These are phyloP conservation scores for Serendipita sp. DNA, from an alignment of 768 basidiomycete genomes.

Conservation along the genomic window DNA sequence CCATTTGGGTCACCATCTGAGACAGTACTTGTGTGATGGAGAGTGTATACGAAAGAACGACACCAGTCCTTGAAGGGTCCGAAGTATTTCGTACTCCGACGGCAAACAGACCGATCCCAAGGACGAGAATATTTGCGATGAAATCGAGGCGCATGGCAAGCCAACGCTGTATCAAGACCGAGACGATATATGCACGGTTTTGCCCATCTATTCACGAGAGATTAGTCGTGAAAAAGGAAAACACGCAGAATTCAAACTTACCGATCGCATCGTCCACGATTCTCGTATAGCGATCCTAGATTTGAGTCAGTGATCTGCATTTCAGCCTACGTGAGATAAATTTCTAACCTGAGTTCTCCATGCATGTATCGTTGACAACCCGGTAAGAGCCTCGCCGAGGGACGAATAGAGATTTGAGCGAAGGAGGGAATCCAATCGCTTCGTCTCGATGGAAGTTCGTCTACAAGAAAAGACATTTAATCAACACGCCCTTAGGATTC, in stretches of 20 bases:
- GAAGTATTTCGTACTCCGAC: conserved; percentile 40
- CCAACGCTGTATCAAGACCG: conserved; percentile 24
- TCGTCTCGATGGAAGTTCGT: conserved; percentile 44
- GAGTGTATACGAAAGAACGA: conserved; percentile 40
- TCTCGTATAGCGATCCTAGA: conserved; percentile 31
- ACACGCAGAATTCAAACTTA: background rate
- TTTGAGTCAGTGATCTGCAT: background rate
- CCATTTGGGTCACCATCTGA: conserved; percentile 8
- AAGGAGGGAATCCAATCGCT: conserved; percentile 46
- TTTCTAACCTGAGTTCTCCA: conserved; percentile 35
- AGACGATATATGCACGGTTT: conserved; percentile 34
- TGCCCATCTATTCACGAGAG: conserved; percentile 26
- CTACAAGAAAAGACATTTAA: conserved; percentile 4
- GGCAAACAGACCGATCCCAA: conserved; percentile 57
- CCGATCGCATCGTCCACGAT: conserved; percentile 34
- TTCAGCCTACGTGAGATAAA: background rate
- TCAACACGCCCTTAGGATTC: background rate
- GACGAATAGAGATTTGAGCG: conserved; percentile 43
- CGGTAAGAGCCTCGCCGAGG: conserved; percentile 37
- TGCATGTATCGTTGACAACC: conserved; percentile 45
- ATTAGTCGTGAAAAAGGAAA: too few relatives aligned
- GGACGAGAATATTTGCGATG: conserved; percentile 47
- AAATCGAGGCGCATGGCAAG: conserved; percentile 47
- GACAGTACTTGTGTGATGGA: conserved; percentile 7
- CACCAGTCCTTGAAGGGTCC: conserved; percentile 45